Evolutionary conservation across 208 protist species (phyloP), one percentile per base, ranked within the genome.

Genomic region (Acanthamoeba healyi): DNA sequence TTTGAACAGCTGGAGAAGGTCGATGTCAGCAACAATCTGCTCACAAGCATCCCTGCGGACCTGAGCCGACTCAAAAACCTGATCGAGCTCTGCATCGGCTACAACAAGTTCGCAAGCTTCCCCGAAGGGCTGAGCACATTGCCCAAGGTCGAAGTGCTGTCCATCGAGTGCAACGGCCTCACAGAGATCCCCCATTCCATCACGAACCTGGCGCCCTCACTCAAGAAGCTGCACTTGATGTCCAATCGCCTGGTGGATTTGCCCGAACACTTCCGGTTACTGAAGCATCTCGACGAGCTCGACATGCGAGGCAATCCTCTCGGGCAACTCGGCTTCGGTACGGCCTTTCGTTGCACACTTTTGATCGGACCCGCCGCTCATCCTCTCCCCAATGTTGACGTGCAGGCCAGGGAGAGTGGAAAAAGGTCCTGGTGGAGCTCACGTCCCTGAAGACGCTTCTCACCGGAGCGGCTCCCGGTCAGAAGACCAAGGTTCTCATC

Each of bases 281-380:
- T 91, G 34, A 91, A 91, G 40, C 67, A 91, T 24, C 84, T 91
- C 22, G 84, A 91, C 56, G 84, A 91, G 40, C 42, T 91, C 19
- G 84, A 91, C 56, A 91, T 91, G 84, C 46, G 84, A 4, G 84
- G 84, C 51, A 91, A 91, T 34, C 84, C 84, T 0, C 84, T 91
- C 40, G 84, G 84, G 24, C 84, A 91, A 29, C 84, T 91, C 56
- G 84, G 84, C 51, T 91, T 91, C 32, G 84, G 84, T 91, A 90
- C 84, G 29, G 32, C 1, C 34, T 26, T 0, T 29, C 32, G 10
- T 29, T 70, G 38, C 5, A 34, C 63, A 38, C 74, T 46, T 36
- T 40, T 51, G 22, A 40, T 72, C n/a, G 7, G n/a, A n/a, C n/a
- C n/a, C n/a, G n/a, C n/a, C 34, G 34, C 26, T 72, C 63, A 38